Base-by-base conservation (phyloP, 495 filamentous ascomycete genomes). In the Trichoderma orchidacearum region DNA sequence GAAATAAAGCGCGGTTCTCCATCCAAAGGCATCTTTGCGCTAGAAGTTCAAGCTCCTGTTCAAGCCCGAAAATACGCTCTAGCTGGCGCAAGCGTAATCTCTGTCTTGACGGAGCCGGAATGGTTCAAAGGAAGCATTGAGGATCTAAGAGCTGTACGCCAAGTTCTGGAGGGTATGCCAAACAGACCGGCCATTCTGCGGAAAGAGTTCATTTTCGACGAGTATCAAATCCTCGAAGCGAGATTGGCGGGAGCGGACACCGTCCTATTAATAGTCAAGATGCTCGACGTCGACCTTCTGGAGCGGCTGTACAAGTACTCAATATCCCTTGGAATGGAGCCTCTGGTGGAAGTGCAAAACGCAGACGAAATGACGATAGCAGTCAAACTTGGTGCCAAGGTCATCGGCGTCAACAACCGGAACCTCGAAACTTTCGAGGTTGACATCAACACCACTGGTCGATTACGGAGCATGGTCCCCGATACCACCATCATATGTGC, bases 71-170 rank as follows among this genome's bases (percentile, higher is more conserved):
- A 84, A 59, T 99, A 98, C 66, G 94, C 94, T 12, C 79, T 90
- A 7, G 90, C 94, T 13, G 94, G 93, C 21, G 94, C 93, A 27
- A 96, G 92, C 61, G 86, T 94, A 29, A 97, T 98, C 62, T 96
- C 91, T 11, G 94, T 99, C 12, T 81, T 99, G 54, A 99, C 93
- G 0, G 93, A 99, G 70, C 93, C 93, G 0, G 85, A 96, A 62
- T 99, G 90, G 90, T 99, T 99, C 74, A 97, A 96, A 70, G 93
- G 93, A 29, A 91, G 85, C 60, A 89, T 97, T 54, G 93, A 99
- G 54, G 93, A 99, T 66, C 74, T 99, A 32, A 84, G 89, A 48
- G 81, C 85, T 55, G 93, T 96, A 28, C 83, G 93, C 12, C 88
- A 90, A 66, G 89, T 86, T 41, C 74, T 99, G 15, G 84, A 90